Conservation (phyloP, 2,329 filamentous ascomycete genomes). For the Dactylellina sp. region DNA sequence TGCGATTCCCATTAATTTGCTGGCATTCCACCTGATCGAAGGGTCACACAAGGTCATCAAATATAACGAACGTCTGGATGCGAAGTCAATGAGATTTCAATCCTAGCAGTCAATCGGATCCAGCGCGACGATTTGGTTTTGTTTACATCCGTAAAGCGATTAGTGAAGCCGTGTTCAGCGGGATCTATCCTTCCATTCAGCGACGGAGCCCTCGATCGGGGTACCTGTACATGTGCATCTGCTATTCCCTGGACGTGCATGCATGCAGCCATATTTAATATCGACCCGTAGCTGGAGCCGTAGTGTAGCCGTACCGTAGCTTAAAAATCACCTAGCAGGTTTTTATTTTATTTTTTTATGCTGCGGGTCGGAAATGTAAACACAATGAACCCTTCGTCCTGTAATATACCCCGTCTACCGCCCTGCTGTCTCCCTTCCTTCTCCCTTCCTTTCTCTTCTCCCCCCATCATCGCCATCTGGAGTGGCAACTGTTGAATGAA, state of each 20-base stretch:
- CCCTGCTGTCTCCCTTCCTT: background rate
- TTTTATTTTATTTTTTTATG: background rate
- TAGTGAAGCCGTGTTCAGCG: slow-evolving; percentile 33
- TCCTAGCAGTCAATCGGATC: slow-evolving; percentile 23
- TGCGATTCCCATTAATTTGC: no score
- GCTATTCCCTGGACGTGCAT: slow-evolving; percentile 20
- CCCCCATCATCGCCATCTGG: slow-evolving; percentile 36
- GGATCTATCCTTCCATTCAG: slow-evolving; percentile 24
- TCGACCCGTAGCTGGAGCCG: slow-evolving; percentile 26
- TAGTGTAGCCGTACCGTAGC: slow-evolving; percentile 5
- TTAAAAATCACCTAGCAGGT: background rate
- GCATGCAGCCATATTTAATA: slow-evolving; percentile 48
- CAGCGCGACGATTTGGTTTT: slow-evolving; percentile 17
- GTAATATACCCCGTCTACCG: slow-evolving; percentile 3
- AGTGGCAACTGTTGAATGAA: slow-evolving; percentile 15
- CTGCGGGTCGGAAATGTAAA: no score
- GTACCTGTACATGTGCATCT: slow-evolving; percentile 28
- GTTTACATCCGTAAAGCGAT: slow-evolving; percentile 16
- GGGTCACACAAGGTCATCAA: slow-evolving; percentile 15
- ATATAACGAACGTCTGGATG: no score
- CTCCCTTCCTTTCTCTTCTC: slow-evolving; percentile 1
- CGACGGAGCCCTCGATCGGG: slow-evolving; percentile 13
- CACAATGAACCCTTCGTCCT: slow-evolving; percentile 13
- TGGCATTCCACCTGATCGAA: slow-evolving; percentile 11
- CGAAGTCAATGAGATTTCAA: no score